phyloP scores from a whole-genome alignment of 2,329 filamentous ascomycete species.

The Colletotrichum chrysophilum region DNA sequence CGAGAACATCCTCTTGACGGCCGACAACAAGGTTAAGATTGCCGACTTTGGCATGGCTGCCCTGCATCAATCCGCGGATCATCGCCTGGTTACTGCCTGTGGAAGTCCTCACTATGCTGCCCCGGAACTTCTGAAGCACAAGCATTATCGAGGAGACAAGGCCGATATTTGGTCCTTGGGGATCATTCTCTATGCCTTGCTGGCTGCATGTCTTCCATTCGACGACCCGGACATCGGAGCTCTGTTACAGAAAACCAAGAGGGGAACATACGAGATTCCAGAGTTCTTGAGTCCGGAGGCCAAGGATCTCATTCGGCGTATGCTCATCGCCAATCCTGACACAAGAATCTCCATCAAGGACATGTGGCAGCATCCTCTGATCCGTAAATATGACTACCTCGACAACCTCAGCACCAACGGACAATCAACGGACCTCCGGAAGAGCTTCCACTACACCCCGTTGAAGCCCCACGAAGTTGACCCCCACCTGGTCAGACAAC shows the following conservation, averaged over 20 bases:
- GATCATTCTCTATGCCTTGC: slow-evolving; percentile 86
- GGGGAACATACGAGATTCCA: slow-evolving; percentile 67
- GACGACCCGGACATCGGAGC: slow-evolving; percentile 67
- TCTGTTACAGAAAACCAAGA: slow-evolving; percentile 67
- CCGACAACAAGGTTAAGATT: slow-evolving; percentile 81
- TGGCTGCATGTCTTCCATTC: slow-evolving; percentile 86
- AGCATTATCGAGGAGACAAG: slow-evolving; percentile 80
- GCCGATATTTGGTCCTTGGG: slow-evolving; percentile 96
- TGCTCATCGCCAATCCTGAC: slow-evolving; percentile 80
- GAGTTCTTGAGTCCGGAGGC: slow-evolving; percentile 70
- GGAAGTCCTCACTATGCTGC: slow-evolving; percentile 97
- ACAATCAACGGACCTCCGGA: slow-evolving; percentile 61
- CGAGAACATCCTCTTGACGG: slow-evolving; percentile 91
- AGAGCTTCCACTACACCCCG: slow-evolving; percentile 66
- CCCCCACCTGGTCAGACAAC: slow-evolving; percentile 79
- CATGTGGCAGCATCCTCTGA: slow-evolving; percentile 87
- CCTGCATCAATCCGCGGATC: slow-evolving; percentile 78
- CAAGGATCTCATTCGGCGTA: slow-evolving; percentile 77
- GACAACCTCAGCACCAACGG: slow-evolving; percentile 67
- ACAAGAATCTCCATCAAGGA: slow-evolving; percentile 79
- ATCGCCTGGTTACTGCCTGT: slow-evolving; percentile 86
- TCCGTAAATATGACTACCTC: slow-evolving; percentile 81
- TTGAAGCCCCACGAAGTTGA: slow-evolving; percentile 74
- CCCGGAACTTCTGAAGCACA: slow-evolving; percentile 83
- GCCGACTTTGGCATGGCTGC: slow-evolving; percentile 99